Percentiles rank a stretch among this genome's conserved stretches.
These are phyloP conservation scores for Gaertneriomyces sp. DNA, from an alignment of 192 early-diverging fungal genomes.

Conservation along the genomic window DNA sequence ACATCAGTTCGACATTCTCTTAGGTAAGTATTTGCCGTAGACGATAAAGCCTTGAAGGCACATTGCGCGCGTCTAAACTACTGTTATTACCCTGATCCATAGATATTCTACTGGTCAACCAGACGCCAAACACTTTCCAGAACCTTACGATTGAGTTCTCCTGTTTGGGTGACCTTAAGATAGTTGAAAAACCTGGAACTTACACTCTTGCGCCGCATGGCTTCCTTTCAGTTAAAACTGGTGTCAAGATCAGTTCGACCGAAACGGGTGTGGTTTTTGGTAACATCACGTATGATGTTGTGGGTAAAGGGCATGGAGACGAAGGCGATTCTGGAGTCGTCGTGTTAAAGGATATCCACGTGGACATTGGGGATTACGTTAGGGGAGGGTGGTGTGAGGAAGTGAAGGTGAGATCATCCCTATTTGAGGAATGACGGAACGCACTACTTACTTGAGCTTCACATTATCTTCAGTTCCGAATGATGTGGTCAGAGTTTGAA, in stretches of 20 bases:
- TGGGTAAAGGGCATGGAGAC: no score
- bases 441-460: conserved; percentile 12
- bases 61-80: neutral
- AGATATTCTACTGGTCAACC: conserved; percentile 97
- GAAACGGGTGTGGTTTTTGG: conserved; percentile 98
- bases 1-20: conserved; percentile 94
- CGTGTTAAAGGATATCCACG: conserved; percentile 95
- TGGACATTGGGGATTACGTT: conserved; percentile 99
- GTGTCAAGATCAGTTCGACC: conserved; percentile 89
- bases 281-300: conserved; percentile 91
- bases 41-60: neutral
- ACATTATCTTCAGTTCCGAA: conserved; percentile 67
- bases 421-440: conserved; percentile 28
- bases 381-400: conserved; percentile 86
- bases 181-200: conserved; percentile 88
- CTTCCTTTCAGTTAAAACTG: conserved; percentile 93
- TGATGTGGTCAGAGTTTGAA: conserved; percentile 99
- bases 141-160: conserved; percentile 98
- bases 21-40: conserved; percentile 47
- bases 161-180: conserved; percentile 95
- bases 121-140: conserved; percentile 90
- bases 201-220: conserved; percentile 85
- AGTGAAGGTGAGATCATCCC: conserved; percentile 54
- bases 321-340: conserved; percentile 87
- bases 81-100: conserved; percentile 13